Base-by-base conservation (phyloP, 805 yeast genomes). In the Schwanniomyces pseudopolymorphus region DNA sequence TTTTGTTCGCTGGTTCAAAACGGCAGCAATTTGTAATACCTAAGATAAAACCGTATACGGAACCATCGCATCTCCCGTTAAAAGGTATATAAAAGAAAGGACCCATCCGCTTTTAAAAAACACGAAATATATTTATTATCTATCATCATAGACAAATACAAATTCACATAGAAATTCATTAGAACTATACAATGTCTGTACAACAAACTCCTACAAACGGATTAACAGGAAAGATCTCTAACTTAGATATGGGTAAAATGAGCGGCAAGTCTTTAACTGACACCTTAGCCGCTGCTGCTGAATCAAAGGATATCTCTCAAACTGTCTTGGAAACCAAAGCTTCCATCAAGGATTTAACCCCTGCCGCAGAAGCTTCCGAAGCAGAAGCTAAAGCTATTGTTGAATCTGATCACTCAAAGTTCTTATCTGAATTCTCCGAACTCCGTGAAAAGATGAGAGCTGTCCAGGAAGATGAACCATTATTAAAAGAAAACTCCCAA, bases 381-480 rank as follows among this genome's bases (percentile, higher is more conserved):
- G 61, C 56, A 31, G 54, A 55, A 22, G 53, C 54, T 17, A 36
- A 61, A 59, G 61, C 64, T 55, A 26, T 4, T 45, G 49, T 54
- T 25, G 63, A 64, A 45, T 68, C 66, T 22, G 69, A 62, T 27
- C 94, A 87, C 67, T 57, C 70, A 49, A 66, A 70, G 40, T 87
- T 86, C 68, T 73, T 86, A 60, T 65, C 66, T 31, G 69, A 74
- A 51, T 92, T 86, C 70, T 78, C 73, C 56, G 81, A 78, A 25
- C 90, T 87, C 66, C 84, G 95, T 73, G 87, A 83, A 59, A 51
- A 77, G 52, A 74, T 92, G 62, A 84, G 84, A 74, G 88, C 74
- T 51, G 58, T 80, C 59, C 97, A 92, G 75, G 80, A 81, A 68
- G 87, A 87, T 47, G 99, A 92, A 78, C 98, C 98, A 1, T 71